Evolutionary conservation across 1,284 basidiomycete genomes (phyloP).

Genomic region (Pisolithus thermaeus): DNA sequence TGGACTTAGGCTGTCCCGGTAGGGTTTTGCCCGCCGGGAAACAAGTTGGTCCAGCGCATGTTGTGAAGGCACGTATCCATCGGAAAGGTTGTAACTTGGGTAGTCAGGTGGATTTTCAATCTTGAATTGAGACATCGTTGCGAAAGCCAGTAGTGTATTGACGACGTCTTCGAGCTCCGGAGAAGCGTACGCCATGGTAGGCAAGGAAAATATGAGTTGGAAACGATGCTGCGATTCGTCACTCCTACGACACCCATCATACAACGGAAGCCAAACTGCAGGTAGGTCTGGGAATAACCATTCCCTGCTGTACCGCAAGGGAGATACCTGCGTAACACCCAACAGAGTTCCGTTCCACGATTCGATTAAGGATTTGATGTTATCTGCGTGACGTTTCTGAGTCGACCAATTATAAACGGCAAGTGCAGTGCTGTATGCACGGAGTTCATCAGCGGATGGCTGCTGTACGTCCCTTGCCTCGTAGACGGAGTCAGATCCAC

Average conservation of each 20-base stretch:
- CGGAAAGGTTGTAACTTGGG: background rate
- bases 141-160: constrained; percentile 25
- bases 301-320: background rate
- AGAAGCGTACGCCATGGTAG: constrained; percentile 1
- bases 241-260: background rate
- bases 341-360: too few relatives aligned
- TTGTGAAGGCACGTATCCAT: background rate
- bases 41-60: background rate
- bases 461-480: too few relatives aligned
- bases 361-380: too few relatives aligned
- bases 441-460: too few relatives aligned
- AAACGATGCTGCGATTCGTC: background rate
- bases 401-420: too few relatives aligned
- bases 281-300: background rate
- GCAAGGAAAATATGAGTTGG: background rate
- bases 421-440: too few relatives aligned
- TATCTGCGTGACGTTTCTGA: too few relatives aligned
- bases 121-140: constrained; percentile 2
- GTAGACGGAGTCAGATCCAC: too few relatives aligned
- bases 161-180: constrained; percentile 8
- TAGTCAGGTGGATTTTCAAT: background rate
- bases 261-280: background rate
- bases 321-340: too few relatives aligned
- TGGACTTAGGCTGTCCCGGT: background rate
- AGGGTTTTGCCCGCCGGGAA: background rate